phyloP scores from a whole-genome alignment of 345 rosid species.

The Eucalyptus fibrosa region DNA sequence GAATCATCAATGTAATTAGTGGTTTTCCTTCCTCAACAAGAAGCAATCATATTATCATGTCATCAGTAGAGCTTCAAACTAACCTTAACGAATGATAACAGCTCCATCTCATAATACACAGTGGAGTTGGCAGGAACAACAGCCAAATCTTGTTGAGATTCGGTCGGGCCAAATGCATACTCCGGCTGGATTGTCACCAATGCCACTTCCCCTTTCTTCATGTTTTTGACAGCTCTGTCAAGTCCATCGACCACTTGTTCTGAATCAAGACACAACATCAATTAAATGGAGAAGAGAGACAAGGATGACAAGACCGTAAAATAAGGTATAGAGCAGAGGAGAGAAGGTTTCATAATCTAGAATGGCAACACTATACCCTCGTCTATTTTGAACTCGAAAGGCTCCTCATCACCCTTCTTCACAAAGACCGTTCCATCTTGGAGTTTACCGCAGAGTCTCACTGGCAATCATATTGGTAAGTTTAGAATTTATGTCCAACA shows the following conservation, averaged over 20 bases:
- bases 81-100: slow-evolving; percentile 27
- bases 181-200: slow-evolving; percentile 21
- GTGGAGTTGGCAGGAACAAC: slow-evolving; percentile 20
- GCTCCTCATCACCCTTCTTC: slow-evolving; percentile 20
- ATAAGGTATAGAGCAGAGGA: not conserved
- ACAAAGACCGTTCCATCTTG: slow-evolving; percentile 12
- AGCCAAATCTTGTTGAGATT: slow-evolving; percentile 20
- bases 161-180: slow-evolving; percentile 23
- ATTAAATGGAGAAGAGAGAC: not conserved
- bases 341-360: not conserved
- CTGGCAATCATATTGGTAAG: not conserved
- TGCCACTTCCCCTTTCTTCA: slow-evolving; percentile 42
- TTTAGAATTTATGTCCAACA: not conserved
- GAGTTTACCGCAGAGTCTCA: slow-evolving; percentile 19
- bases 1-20: not conserved
- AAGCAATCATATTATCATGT: not conserved
- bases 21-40: not conserved
- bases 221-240: slow-evolving; percentile 22
- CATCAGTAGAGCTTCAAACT: not conserved
- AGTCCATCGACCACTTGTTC: slow-evolving; percentile 39
- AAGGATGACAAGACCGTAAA: not conserved
- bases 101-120: slow-evolving; percentile 19
- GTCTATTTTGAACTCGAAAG: slow-evolving; percentile 26
- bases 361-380: slow-evolving; percentile 26
- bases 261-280: not conserved